Conservation (phyloP, 495 filamentous ascomycete genomes). For the Penicillium argentinense region DNA sequence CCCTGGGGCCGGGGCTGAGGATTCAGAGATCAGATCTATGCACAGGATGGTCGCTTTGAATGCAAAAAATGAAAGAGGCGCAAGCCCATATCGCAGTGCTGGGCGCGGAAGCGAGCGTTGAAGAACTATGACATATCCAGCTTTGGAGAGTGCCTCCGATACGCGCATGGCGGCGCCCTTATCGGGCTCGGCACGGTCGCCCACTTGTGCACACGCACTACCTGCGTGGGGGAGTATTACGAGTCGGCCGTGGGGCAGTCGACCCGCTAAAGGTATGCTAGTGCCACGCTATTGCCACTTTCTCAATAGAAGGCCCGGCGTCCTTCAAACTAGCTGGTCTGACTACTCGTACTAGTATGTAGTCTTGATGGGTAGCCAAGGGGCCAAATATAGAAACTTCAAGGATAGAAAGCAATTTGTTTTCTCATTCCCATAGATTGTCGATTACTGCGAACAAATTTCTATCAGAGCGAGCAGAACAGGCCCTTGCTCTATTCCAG, state of each 20-base stretch:
- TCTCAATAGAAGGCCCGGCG: too few relatives aligned
- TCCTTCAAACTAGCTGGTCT: too few relatives aligned
- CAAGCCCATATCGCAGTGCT: slow-evolving; percentile 28
- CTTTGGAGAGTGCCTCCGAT: slow-evolving; percentile 11
- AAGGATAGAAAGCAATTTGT: too few relatives aligned
- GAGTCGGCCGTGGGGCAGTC: too few relatives aligned
- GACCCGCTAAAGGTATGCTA: neutral
- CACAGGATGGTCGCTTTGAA: slow-evolving; percentile 11
- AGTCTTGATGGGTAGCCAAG: too few relatives aligned
- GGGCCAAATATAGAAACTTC: too few relatives aligned
- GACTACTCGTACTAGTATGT: too few relatives aligned
- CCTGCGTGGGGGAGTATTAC: too few relatives aligned
- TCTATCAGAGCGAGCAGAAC: too few relatives aligned
- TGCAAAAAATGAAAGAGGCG: slow-evolving; percentile 16
- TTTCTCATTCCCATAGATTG: too few relatives aligned
- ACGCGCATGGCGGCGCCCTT: slow-evolving; percentile 21
- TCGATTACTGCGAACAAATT: too few relatives aligned
- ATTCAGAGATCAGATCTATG: slow-evolving; percentile 2
- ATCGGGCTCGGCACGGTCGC: slow-evolving; percentile 15
- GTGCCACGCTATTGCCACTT: slow-evolving; percentile 13
- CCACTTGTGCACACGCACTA: slow-evolving; percentile 17
- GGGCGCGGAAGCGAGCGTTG: slow-evolving; percentile 7
- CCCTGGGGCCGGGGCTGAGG: slow-evolving; percentile 2
- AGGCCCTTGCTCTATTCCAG: too few relatives aligned
- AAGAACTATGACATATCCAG: slow-evolving; percentile 35